These are phyloP conservation scores for Starmerella potacharoeniae DNA, from an alignment of 805 yeast genomes.

Conservation along the genomic window DNA sequence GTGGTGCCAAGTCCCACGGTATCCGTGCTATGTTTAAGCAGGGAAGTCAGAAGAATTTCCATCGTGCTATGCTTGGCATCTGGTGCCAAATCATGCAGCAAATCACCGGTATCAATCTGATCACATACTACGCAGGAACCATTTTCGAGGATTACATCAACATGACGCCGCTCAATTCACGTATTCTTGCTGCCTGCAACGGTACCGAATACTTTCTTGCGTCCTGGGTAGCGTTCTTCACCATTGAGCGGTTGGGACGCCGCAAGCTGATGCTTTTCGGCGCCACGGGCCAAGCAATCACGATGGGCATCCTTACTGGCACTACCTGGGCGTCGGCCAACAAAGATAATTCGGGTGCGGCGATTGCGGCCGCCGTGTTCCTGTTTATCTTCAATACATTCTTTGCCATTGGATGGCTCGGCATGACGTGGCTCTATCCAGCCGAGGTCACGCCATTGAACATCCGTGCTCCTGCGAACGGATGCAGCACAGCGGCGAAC, in stretches of 20 bases:
- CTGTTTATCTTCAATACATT: conserved; percentile 42
- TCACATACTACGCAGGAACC: conserved; percentile 47
- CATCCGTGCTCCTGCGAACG: conserved; percentile 47
- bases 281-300: conserved; percentile 36
- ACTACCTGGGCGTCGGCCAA: conserved; percentile 31
- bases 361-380: conserved; percentile 54
- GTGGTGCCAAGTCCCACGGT: conserved; percentile 7
- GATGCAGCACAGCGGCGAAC: conserved; percentile 53
- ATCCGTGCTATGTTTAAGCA: conserved; percentile 32
- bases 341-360: conserved; percentile 32
- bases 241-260: conserved; percentile 47
- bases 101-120: conserved; percentile 45
- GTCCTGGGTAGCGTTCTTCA: conserved; percentile 42
- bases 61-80: conserved; percentile 34
- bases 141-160: conserved; percentile 40
- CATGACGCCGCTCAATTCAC: conserved; percentile 34
- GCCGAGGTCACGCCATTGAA: conserved; percentile 49
- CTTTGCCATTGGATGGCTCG: conserved; percentile 43
- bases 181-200: conserved; percentile 36
- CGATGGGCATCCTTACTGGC: conserved; percentile 18
- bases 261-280: conserved; percentile 28
- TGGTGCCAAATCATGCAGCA: conserved; percentile 20
- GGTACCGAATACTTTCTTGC: conserved; percentile 33
- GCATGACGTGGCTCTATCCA: conserved; percentile 51
- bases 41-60: conserved; percentile 21